These are phyloP conservation scores for Talaromyces sp. DNA, from an alignment of 2,329 filamentous ascomycete species.

Conservation along the genomic window DNA sequence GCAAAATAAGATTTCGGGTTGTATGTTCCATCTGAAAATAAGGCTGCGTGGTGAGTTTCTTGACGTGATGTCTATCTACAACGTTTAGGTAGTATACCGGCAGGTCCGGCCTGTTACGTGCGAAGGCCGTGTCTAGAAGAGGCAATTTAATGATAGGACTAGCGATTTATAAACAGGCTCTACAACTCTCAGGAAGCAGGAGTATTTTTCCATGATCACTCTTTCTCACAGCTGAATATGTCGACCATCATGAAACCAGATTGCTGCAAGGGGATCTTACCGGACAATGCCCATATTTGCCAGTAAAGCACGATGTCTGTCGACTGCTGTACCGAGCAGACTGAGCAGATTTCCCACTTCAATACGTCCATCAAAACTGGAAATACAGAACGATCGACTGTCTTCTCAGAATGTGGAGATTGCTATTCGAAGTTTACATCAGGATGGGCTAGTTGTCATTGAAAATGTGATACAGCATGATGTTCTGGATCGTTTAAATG, in stretches of 20 bases:
- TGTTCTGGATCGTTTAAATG: constrained; percentile 54
- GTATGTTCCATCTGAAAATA: not conserved
- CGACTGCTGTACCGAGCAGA: not conserved
- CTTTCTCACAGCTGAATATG: not conserved
- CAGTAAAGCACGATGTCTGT: not conserved
- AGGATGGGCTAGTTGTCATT: constrained; percentile 56
- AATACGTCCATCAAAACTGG: constrained; percentile 41
- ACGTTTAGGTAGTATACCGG: not conserved
- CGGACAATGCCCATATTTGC: not conserved
- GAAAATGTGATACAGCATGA: constrained; percentile 51
- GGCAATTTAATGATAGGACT: not conserved
- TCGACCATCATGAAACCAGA: not conserved
- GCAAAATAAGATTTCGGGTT: not conserved
- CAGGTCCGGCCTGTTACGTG: not conserved
- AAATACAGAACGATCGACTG: constrained; percentile 41
- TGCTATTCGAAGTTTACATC: constrained; percentile 50
- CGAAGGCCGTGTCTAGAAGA: no score
- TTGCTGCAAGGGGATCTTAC: not conserved
- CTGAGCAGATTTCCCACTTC: constrained; percentile 25
- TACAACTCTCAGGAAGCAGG: no score
- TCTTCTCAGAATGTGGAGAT: constrained; percentile 53
- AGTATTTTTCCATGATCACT: no score
- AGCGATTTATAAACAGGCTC: not conserved
- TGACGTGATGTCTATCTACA: no score
- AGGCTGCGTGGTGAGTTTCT: not conserved